Conservation (phyloP, 306 rosid genomes). For the Rosa lucieae region DNA sequence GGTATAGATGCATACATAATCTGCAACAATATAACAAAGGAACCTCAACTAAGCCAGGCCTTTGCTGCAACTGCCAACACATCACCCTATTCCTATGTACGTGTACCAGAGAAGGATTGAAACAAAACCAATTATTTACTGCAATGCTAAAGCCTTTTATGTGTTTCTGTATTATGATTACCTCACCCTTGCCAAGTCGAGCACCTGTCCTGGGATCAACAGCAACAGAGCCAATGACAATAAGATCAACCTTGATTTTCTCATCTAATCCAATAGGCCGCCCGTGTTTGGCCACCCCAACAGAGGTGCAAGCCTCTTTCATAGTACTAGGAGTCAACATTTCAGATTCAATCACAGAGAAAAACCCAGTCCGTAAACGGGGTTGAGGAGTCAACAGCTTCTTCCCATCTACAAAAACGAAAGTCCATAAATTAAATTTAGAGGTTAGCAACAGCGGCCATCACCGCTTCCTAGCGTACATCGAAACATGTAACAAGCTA, state of each 20-base stretch:
- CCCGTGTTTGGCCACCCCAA: slow-evolving; percentile 83
- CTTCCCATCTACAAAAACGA: slow-evolving; percentile 58
- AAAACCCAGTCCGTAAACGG: slow-evolving; percentile 85
- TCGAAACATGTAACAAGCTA: background rate
- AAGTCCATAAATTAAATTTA: background rate
- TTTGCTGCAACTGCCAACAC: background rate
- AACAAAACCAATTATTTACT: background rate
- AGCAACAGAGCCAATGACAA: slow-evolving; percentile 89
- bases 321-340: slow-evolving; percentile 49
- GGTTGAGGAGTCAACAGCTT: slow-evolving; percentile 91
- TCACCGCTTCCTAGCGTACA: background rate
- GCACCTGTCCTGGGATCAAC: slow-evolving; percentile 91
- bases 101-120: background rate
- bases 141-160: background rate
- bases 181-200: slow-evolving; percentile 96
- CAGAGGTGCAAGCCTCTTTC: slow-evolving; percentile 72
- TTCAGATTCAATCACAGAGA: slow-evolving; percentile 62
- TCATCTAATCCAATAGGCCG: slow-evolving; percentile 78
- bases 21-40: background rate
- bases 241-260: slow-evolving; percentile 78
- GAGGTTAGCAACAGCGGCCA: background rate
- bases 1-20: background rate
- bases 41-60: background rate
- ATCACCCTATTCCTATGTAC: background rate
- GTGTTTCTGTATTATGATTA: slow-evolving; percentile 22